phyloP scores from a whole-genome alignment of 179 eudicot species.

The Sideroxylon spinosum region DNA sequence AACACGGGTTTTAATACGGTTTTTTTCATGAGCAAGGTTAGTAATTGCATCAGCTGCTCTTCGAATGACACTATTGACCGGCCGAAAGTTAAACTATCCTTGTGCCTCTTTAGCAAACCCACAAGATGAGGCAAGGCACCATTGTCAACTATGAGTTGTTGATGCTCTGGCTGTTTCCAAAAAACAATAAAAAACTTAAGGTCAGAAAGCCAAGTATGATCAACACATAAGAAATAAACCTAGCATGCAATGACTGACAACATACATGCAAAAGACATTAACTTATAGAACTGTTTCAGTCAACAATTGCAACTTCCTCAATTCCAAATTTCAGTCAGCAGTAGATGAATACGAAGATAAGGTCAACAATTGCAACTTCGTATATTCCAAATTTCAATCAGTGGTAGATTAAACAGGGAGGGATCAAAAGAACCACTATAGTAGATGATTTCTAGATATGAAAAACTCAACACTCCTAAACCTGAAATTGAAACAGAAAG shows the following conservation, averaged over 20 bases:
- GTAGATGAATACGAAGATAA: neutral
- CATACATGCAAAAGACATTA: neutral
- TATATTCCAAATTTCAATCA: no score
- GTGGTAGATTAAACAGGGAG: no score
- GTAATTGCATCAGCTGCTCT: constrained; percentile 95
- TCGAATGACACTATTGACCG: constrained; percentile 68
- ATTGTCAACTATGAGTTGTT: constrained; percentile 80
- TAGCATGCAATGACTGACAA: neutral
- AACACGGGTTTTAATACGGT: constrained; percentile 68
- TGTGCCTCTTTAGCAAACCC: constrained; percentile 66
- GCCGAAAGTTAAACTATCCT: constrained; percentile 40
- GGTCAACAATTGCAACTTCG: no score
- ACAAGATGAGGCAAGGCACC: constrained; percentile 87
- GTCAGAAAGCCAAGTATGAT: neutral
- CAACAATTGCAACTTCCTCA: neutral
- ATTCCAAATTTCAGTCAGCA: neutral
- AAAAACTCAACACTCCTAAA: no score
- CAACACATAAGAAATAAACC: neutral
- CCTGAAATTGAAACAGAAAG: no score
- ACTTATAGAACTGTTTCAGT: neutral
- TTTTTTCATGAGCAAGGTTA: constrained; percentile 93
- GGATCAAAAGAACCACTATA: no score
- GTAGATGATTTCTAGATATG: no score
- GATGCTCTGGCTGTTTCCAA: constrained; percentile 80
- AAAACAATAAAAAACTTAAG: constrained; percentile 15